These are phyloP conservation scores for Rosellinia necatrix DNA, from an alignment of 2,329 filamentous ascomycete genomes.

Conservation along the genomic window DNA sequence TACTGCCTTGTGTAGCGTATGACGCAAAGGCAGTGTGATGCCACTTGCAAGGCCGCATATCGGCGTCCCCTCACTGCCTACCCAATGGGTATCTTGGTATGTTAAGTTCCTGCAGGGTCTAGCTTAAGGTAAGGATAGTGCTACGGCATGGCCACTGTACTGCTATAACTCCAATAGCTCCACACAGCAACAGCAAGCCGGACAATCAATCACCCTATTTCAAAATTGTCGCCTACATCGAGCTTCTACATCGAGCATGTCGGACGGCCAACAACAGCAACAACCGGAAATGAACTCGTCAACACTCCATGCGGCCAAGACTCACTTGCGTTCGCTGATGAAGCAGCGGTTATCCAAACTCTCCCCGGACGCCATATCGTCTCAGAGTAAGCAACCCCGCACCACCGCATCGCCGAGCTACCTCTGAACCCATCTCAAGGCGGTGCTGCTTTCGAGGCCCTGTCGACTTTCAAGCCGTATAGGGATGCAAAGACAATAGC, in stretches of 20 bases:
- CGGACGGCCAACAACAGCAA: conserved; percentile 26
- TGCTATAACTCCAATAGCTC: too few species aligned
- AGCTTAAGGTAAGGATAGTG: too few species aligned
- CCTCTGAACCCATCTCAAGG: conserved; percentile 54
- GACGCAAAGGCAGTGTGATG: neutral
- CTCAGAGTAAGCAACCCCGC: conserved; percentile 67
- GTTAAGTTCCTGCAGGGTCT: conserved; percentile 5
- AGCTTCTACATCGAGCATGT: conserved; percentile 26
- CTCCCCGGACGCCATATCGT: conserved; percentile 62
- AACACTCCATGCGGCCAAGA: conserved; percentile 70
- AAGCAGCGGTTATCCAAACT: conserved; percentile 67
- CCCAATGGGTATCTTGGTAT: too few species aligned
- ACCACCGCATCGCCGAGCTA: neutral
- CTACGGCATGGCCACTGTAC: too few species aligned
- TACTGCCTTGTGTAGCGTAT: too few species aligned
- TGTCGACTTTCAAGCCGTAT: conserved; percentile 75
- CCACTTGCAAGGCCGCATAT: neutral
- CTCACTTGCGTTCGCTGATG: conserved; percentile 73
- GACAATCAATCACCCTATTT: neutral
- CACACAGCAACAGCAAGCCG: neutral
- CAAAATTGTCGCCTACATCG: too few species aligned
- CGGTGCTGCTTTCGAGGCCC: conserved; percentile 62
- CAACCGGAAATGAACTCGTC: conserved; percentile 38
- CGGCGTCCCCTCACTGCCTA: neutral
- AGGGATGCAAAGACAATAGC: conserved; percentile 74